Evolutionary conservation across 1,284 basidiomycete genomes (phyloP), one percentile per base, ranked within the genome.

Genomic region (Flammula alnicola): DNA sequence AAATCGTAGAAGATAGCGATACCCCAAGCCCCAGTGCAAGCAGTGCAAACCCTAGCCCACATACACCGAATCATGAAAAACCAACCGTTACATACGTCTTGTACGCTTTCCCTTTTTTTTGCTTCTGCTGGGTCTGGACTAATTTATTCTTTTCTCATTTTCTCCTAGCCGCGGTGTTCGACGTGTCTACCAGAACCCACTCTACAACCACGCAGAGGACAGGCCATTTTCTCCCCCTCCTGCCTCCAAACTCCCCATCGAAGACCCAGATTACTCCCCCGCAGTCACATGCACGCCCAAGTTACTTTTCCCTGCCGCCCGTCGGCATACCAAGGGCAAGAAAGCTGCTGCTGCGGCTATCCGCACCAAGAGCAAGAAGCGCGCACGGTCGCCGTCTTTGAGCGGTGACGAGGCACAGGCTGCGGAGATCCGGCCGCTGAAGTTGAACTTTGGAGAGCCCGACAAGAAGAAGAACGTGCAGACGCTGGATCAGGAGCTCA

Each of bases 81-180:
- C 78, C 79, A 0, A 79, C 72, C 7, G 60, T 83, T 17, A 74
- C 75, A 36, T 81, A 79, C 59, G 80, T 84, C 49, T 83, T 81
- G 81, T 84, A 63, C 48, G 81, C n/a, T 77, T 50, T 35, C 19
- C 29, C 35, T 47, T 22, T n/a, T 37, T 46, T 17, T 22, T 19
- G 19, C 30, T 38, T 37, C 26, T 42, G n/a, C 26, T 29, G 7
- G 38, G 41, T 22, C 32, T 44, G 9, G 43, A 26, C 33, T 45
- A 11, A 46, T 54, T 38, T 19, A 33, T 49, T 26, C 26, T 22
- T 48, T 17, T 41, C n/a, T 6, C 50, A 8, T 32, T 33, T n/a
- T 29, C 30, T 11, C 47, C 3, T 20, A 84, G 81, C 69, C 81
- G 82, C 32, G 81, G 82, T 41, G 74, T 77, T 14, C 73, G 73